Conservation (phyloP, 2,329 filamentous ascomycete species). For the Aschersonia sp. region DNA sequence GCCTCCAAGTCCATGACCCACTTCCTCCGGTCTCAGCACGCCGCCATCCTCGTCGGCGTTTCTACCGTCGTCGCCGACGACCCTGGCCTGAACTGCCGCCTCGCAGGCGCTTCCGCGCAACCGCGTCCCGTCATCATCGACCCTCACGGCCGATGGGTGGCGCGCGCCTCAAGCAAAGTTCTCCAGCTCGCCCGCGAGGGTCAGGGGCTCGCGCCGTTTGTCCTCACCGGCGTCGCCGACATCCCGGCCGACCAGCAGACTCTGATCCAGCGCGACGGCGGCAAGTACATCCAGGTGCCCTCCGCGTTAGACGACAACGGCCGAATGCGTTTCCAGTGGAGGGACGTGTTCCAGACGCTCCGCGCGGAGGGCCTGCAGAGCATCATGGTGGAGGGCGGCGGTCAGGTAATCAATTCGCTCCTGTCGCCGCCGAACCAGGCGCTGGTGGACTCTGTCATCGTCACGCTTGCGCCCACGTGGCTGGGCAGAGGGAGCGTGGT, state of each 20-base stretch:
- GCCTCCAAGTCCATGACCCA: constrained; percentile 88
- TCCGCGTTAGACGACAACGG: constrained; percentile 11
- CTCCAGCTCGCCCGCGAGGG: constrained; percentile 48
- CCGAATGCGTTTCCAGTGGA: constrained; percentile 44
- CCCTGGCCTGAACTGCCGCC: constrained; percentile 71
- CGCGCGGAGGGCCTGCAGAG: constrained; percentile 48
- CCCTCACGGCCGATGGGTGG: constrained; percentile 59
- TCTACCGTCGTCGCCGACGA: constrained; percentile 76
- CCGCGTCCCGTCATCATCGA: constrained; percentile 76
- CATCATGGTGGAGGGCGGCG: constrained; percentile 88
- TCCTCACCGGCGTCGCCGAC: constrained; percentile 40
- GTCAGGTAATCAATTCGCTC: constrained; percentile 65
- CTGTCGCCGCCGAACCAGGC: constrained; percentile 44
- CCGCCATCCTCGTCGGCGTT: constrained; percentile 73
- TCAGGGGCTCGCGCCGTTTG: constrained; percentile 52
- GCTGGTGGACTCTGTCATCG: constrained; percentile 65
- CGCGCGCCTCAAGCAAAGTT: constrained; percentile 46
- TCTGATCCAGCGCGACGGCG: constrained; percentile 33
- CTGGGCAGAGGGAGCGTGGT: constrained; percentile 72
- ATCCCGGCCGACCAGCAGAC: constrained; percentile 27
- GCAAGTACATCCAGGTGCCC: constrained; percentile 32
- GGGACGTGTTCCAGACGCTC: constrained; percentile 45
- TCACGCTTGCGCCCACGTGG: constrained; percentile 84
- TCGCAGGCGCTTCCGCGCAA: constrained; percentile 48
- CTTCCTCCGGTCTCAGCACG: constrained; percentile 67